Base-by-base conservation (phyloP, 2,329 filamentous ascomycete genomes). In the Diatrype stigma region DNA sequence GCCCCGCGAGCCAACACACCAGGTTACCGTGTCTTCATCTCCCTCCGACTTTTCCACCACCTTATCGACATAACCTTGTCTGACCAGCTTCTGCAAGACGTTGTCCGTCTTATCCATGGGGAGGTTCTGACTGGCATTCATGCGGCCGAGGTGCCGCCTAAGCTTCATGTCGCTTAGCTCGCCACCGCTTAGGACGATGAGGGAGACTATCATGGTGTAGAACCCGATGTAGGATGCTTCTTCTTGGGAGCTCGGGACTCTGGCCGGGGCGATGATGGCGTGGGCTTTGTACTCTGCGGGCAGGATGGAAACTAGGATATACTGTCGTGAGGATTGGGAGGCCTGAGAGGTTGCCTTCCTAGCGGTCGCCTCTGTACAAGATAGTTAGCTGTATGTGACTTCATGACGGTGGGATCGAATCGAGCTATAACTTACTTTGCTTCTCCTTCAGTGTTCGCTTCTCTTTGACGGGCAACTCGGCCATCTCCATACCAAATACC, bases 401-500 rank as follows among this genome's bases (percentile, higher is more conserved):
- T 22, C 11, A 32, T 35, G 17, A 32, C 38, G 17, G 23, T 14
- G 7, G n/a, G 16, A 5, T 12, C 28, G 26, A 14, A 38, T 34
- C 6, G 37, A 14, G 34, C 2, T 21, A 34, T 23, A 42, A 87
- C 88, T 76, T 88, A 66, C 65, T 85, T 60, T 90, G 82, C 65
- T 81, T 82, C 56, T 96, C 89, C 52, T 84, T 84, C 32, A 96
- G 71, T 0, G 90, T 90, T 46, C 89, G 79, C 68, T 91, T 95
- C 63, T 96, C 93, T 62, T 81, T 82, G 1, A 80, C 76, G 0
- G 94, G 91, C 46, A 97, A 76, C 70, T 96, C 92, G 3, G 83
- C 78, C 77, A 99, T 81, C 67, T 92, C 81, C 91, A 97, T 96
- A n/a, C 94, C 94, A 70, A 96, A 97, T 1, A 85, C 79, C 2